Conservation (phyloP, 495 filamentous ascomycete genomes). For the Acidiella bohemica region DNA sequence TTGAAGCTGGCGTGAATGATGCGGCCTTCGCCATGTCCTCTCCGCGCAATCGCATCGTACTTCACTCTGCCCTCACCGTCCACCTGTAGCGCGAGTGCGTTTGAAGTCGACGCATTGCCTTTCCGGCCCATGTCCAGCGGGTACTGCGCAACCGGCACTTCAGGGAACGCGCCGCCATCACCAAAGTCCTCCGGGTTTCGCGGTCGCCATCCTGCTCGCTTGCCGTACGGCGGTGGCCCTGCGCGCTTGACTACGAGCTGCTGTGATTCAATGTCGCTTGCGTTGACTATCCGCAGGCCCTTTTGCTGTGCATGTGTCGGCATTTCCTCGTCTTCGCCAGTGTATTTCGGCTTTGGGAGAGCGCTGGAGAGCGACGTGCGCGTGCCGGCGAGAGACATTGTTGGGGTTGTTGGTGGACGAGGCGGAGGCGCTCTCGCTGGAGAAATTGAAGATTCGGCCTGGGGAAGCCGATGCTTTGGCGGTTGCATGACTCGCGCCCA, state of each 20-base stretch:
- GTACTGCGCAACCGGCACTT: constrained; percentile 88
- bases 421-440: too few species aligned
- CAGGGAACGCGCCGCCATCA: constrained; percentile 92
- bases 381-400: constrained; percentile 14
- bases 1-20: constrained; percentile 93
- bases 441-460: too few species aligned
- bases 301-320: constrained; percentile 58
- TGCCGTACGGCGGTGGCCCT: constrained; percentile 76
- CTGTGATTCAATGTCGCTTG: constrained; percentile 64
- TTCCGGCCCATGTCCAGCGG: constrained; percentile 89
- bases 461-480: too few species aligned
- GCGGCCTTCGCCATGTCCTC: constrained; percentile 69
- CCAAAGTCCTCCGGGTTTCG: constrained; percentile 79
- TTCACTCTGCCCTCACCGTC: constrained; percentile 86
- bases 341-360: constrained; percentile 82
- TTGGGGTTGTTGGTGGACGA: too few species aligned
- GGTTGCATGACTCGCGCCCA: too few species aligned
- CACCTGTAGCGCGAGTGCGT: constrained; percentile 82
- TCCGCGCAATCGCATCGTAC: constrained; percentile 87
- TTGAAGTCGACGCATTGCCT: constrained; percentile 50
- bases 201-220: constrained; percentile 77
- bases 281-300: constrained; percentile 66
- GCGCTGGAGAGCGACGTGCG: constrained; percentile 60
- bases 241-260: constrained; percentile 76
- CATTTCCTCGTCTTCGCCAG: constrained; percentile 68